These are phyloP conservation scores for Trichophyton schoenleinii DNA, from an alignment of 2,329 filamentous ascomycete species.

Conservation along the genomic window DNA sequence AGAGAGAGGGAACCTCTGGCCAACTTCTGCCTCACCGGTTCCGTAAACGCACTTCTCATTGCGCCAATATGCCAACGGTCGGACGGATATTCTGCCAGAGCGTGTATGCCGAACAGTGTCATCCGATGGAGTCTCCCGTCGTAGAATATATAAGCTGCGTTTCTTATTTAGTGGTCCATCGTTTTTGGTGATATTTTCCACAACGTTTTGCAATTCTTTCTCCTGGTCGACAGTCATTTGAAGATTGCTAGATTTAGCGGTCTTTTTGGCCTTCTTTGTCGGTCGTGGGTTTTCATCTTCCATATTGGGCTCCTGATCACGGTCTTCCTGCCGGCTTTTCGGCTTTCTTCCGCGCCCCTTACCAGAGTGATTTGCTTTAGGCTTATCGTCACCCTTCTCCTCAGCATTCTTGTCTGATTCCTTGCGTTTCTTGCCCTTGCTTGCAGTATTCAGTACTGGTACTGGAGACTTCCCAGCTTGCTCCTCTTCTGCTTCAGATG, in stretches of 20 bases:
- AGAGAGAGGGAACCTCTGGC: conserved; percentile 50
- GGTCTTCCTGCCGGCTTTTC: conserved; percentile 15
- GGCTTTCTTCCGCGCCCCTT: conserved; percentile 23
- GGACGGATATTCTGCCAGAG: conserved; percentile 64
- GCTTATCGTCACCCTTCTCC: not conserved
- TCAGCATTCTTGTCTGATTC: not conserved
- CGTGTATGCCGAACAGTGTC: conserved; percentile 51
- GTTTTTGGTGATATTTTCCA: conserved; percentile 33
- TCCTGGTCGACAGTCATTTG: conserved; percentile 21
- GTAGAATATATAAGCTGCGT: conserved; percentile 39
- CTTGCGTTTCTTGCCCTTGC: conserved; percentile 13
- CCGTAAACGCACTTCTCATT: conserved; percentile 67
- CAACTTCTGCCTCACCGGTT: conserved; percentile 44
- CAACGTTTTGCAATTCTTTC: conserved; percentile 29
- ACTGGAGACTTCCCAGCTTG: conserved; percentile 10
- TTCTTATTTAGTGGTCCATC: conserved; percentile 34
- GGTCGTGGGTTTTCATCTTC: conserved; percentile 19
- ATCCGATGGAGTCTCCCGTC: conserved; percentile 41
- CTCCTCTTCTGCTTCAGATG: conserved; percentile 11
- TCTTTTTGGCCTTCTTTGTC: conserved; percentile 21
- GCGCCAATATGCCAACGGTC: conserved; percentile 73
- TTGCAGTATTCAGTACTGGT: conserved; percentile 7
- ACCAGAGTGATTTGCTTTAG: conserved; percentile 10
- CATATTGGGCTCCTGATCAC: conserved; percentile 7
- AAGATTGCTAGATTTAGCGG: conserved; percentile 17